These are phyloP conservation scores for Miamiensis avidus DNA, from an alignment of 169 alveolate genomes.

Conservation along the genomic window DNA sequence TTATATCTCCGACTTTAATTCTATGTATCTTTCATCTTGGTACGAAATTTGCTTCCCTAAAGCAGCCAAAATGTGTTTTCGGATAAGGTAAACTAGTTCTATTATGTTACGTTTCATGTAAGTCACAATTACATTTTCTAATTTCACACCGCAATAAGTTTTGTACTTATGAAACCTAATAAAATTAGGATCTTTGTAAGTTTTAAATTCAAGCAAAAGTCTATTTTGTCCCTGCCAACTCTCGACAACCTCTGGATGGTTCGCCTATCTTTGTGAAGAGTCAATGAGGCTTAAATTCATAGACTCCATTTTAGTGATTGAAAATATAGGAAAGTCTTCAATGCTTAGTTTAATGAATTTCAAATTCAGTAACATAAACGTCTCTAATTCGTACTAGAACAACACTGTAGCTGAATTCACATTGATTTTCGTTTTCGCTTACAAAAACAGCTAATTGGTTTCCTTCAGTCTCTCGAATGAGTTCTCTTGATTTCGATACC, in stretches of 20 bases:
- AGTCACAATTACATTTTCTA: conserved; percentile 4
- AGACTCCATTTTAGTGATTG: background rate
- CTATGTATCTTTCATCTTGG: conserved; percentile 3
- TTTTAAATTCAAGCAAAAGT: background rate
- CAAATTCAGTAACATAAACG: conserved; percentile 16
- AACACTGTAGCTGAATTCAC: background rate
- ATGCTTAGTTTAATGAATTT: conserved; percentile 1
- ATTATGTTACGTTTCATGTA: conserved; percentile 17
- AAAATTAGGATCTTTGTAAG: conserved; percentile 19
- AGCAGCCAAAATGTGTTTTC: conserved; percentile 10
- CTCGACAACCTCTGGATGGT: conserved; percentile 9
- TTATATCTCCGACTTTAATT: background rate
- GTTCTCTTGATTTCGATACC: background rate
- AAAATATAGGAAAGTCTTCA: background rate
- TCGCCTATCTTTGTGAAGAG: conserved; percentile 10
- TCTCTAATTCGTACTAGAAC: background rate
- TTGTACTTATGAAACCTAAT: conserved; percentile 12
- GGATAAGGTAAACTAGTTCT: conserved; percentile 10
- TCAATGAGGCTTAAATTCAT: conserved; percentile 3
- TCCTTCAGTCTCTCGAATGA: background rate
- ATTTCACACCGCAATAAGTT: conserved; percentile 30
- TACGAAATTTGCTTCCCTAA: conserved; percentile 3
- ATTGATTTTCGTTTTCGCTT: background rate
- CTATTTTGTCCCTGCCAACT: conserved; percentile 14
- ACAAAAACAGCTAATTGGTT: background rate